phyloP scores from a whole-genome alignment of 1,284 basidiomycete species.

The Sporisorium graminicola region DNA sequence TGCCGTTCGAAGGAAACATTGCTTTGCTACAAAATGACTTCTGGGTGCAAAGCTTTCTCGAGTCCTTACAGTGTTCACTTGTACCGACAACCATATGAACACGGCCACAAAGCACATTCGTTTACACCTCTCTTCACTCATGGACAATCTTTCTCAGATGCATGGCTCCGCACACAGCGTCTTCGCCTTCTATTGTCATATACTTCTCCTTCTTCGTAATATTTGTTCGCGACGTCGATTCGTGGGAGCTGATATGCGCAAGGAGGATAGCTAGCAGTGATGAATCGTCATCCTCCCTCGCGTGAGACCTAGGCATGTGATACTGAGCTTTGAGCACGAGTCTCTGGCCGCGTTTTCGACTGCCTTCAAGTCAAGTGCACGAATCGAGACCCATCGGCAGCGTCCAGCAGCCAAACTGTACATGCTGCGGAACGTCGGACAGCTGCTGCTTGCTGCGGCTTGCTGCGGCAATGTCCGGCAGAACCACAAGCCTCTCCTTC shows the following conservation, averaged over 20 bases:
- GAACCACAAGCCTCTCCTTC: background rate
- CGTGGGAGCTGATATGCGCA: background rate
- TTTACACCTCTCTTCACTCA: background rate
- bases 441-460: too few species aligned
- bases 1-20: too few species aligned
- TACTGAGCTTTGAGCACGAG: background rate
- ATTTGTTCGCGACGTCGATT: too few species aligned
- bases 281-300: background rate
- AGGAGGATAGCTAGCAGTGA: background rate
- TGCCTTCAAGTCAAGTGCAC: too few species aligned
- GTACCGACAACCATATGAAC: background rate
- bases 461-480: constrained; percentile 1
- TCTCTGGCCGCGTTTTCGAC: too few species aligned
- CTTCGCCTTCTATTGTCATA: constrained; percentile 4
- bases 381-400: background rate
- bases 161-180: background rate
- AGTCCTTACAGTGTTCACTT: background rate
- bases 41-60: too few species aligned
- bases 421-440: background rate
- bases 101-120: background rate
- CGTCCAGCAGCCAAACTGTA: background rate
- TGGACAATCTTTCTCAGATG: background rate
- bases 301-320: background rate
- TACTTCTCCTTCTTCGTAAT: background rate
- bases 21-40: background rate